phyloP scores from a whole-genome alignment of 257 asterid species.

The Primulina eburnea region DNA sequence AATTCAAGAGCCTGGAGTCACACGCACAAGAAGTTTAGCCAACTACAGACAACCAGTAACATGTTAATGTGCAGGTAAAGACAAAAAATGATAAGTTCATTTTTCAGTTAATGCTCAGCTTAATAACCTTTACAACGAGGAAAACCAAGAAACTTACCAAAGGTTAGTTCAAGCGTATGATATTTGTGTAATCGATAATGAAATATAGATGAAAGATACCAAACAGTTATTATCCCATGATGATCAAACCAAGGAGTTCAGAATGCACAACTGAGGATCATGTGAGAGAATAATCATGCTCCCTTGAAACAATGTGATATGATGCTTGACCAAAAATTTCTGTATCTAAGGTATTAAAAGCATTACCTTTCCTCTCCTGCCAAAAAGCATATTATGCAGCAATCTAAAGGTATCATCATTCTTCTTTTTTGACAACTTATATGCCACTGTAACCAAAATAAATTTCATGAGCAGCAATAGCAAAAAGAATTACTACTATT shows the following conservation, averaged over 20 bases:
- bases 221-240: background rate
- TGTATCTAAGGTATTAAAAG: background rate
- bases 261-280: background rate
- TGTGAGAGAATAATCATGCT: background rate
- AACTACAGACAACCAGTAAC: background rate
- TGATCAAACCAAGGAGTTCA: background rate
- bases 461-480: conserved; percentile 5
- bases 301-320: background rate
- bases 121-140: background rate
- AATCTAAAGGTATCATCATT: conserved; percentile 71
- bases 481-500: too few species aligned
- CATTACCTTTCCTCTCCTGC: conserved; percentile 90
- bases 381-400: conserved; percentile 75
- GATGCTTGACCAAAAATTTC: conserved; percentile 2
- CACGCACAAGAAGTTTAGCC: conserved; percentile 6
- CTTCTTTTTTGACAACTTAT: conserved; percentile 77
- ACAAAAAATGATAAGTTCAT: conserved; percentile 4
- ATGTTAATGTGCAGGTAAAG: conserved; percentile 1
- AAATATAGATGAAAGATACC: background rate
- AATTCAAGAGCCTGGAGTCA: conserved; percentile 70
- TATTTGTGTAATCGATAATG: too few species aligned
- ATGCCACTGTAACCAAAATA: conserved; percentile 60
- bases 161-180: background rate
- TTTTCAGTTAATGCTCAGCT: conserved; percentile 1
- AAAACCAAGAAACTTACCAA: background rate